phyloP scores from a whole-genome alignment of 306 rosid genomes.

The Leucaena leucocephala region DNA sequence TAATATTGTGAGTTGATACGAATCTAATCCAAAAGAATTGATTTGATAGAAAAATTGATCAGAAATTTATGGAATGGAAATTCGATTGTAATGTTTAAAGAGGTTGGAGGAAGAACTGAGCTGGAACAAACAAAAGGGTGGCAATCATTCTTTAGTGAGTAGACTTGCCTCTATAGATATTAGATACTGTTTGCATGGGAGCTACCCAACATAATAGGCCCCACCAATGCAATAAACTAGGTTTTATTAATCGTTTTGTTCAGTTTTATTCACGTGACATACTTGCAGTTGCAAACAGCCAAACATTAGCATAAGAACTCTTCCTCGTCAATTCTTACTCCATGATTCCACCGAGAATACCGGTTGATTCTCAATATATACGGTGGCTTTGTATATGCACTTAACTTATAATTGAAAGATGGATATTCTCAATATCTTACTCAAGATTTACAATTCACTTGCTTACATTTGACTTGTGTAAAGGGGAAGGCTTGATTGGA shows the following conservation, averaged over 20 bases:
- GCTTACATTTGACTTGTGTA: too few species aligned
- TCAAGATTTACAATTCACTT: not conserved
- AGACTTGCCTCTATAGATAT: not conserved
- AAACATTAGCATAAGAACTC: not conserved
- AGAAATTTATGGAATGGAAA: not conserved
- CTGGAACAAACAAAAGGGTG: not conserved
- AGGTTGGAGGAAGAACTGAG: not conserved
- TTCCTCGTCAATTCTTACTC: not conserved
- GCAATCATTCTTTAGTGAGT: not conserved
- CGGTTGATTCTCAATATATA: not conserved
- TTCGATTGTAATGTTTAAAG: not conserved
- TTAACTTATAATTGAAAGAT: not conserved
- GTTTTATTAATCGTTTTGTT: not conserved
- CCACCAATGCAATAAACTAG: not conserved
- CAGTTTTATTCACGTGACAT: slow-evolving; percentile 32
- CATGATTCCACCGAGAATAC: not conserved
- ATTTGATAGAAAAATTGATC: not conserved
- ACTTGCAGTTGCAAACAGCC: not conserved
- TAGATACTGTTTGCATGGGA: not conserved
- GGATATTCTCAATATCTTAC: not conserved
- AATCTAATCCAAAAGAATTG: not conserved
- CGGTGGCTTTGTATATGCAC: not conserved
- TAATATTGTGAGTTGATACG: not conserved
- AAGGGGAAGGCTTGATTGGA: not conserved
- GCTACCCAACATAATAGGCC: slow-evolving; percentile 11